These are phyloP conservation scores for Daldinia vernicosa DNA, from an alignment of 495 filamentous ascomycete genomes.

Conservation along the genomic window DNA sequence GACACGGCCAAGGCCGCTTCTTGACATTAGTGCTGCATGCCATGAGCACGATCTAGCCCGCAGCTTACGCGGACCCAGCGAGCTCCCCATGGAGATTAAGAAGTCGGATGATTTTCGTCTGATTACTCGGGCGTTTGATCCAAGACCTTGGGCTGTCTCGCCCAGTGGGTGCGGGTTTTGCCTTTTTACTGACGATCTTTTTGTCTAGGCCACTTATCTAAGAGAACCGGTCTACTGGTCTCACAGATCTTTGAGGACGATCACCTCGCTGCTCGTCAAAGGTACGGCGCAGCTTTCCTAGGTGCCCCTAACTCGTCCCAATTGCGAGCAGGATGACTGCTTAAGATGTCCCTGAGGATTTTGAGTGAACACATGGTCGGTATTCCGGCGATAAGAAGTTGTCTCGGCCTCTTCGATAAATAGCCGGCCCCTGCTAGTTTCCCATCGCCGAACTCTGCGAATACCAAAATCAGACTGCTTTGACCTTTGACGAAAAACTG, in stretches of 20 bases:
- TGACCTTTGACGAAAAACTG: neutral
- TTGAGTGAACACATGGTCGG: neutral
- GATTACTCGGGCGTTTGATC: conserved; percentile 11
- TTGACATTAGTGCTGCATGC: conserved; percentile 5
- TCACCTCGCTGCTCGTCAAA: conserved; percentile 8
- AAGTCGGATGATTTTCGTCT: conserved; percentile 6
- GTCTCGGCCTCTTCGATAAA: conserved; percentile 1
- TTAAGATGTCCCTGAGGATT: neutral
- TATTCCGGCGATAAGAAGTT: neutral
- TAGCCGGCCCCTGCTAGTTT: conserved; percentile 13
- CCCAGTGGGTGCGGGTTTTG: neutral
- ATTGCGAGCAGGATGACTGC: neutral
- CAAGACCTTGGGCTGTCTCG: conserved; percentile 10
- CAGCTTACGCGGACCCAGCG: neutral
- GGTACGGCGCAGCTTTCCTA: conserved; percentile 4
- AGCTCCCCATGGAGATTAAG: neutral
- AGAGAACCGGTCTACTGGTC: conserved; percentile 15
- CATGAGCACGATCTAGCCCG: neutral
- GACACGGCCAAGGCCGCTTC: conserved; percentile 25
- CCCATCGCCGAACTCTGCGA: neutral
- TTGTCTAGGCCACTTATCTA: conserved; percentile 8
- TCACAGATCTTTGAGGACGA: neutral
- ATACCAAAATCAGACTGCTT: neutral
- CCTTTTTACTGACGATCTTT: conserved; percentile 14
- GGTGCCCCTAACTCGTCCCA: neutral